Evolutionary conservation across 2,329 filamentous ascomycete species (phyloP), one percentile per base, ranked within the genome.

Genomic region (Alternaria sp.): DNA sequence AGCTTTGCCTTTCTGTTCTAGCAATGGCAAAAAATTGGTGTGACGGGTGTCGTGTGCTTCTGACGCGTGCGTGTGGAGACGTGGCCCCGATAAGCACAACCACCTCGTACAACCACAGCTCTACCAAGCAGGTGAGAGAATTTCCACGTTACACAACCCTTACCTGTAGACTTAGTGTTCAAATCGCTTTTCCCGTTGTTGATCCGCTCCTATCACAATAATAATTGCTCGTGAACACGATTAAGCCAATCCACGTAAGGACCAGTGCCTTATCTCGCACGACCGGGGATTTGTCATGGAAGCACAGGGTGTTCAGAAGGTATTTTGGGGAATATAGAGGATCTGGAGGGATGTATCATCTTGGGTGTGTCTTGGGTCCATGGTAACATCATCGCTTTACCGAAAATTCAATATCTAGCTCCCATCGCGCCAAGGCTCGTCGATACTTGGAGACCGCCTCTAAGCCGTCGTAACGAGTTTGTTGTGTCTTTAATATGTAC

Each of bases 241-340:
- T 23, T 39, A 39, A 42, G 41, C 68, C 68, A 67, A 69, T 71
- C 58, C 65, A 46, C 37, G 21, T 17, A 17, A 31, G 49, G 55
- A 37, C 62, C 51, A 68, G 48, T 65, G 62, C 62, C 66, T 74
- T 72, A 72, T 74, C 70, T 69, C 96, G 57, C 62, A 62, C 62
- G 34, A 59, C 34, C 33, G 37, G 26, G 45, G 33, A 24, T 11
- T 40, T 23, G 23, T 45, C 17, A 26, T n/a, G 33, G 31, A 5
- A 34, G 31, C 21, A 55, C 8, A 6, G 14, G 14, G 39, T 45
- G 29, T 13, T 9, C 28, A 40, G 13, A 24, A 17, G 26, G 26
- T 17, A 29, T 45, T 40, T 41, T 42, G 23, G 33, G 8, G 24
- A 21, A 36, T 6, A 42, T 36, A 11, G 21, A 21, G 14, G 34